Evolutionary conservation across 768 basidiomycete genomes (phyloP).

Genomic region (Coprinopsis marcescibilis): DNA sequence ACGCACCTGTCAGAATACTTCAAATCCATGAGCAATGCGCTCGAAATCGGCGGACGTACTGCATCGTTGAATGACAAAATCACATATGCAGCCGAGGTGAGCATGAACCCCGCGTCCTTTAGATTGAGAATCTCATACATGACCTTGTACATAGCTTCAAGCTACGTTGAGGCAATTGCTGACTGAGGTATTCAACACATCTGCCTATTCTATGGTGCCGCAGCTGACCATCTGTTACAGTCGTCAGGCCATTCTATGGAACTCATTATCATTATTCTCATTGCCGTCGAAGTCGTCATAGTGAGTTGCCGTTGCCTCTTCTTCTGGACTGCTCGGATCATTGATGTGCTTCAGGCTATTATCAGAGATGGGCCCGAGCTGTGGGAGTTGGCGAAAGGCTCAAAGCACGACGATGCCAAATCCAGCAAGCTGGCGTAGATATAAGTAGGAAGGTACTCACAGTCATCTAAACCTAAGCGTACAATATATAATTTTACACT

Average conservation of each 20-base stretch:
- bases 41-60: constrained; percentile 82
- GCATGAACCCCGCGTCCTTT: not conserved
- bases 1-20: constrained; percentile 55
- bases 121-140: not conserved
- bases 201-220: not conserved
- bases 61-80: constrained; percentile 87
- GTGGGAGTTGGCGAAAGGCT: constrained; percentile 48
- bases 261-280: constrained; percentile 89
- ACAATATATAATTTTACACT: not conserved
- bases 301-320: constrained; percentile 38
- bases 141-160: constrained; percentile 44
- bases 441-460: too few relatives aligned
- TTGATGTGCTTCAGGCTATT: constrained; percentile 42
- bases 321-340: not conserved
- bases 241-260: constrained; percentile 91
- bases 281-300: constrained; percentile 92
- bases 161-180: constrained; percentile 84
- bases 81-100: constrained; percentile 73
- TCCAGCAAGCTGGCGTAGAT: not conserved
- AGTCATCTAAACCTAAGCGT: not conserved
- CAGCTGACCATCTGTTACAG: constrained; percentile 30
- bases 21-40: constrained; percentile 74
- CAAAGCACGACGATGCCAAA: constrained; percentile 16
- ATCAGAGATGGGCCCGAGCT: constrained; percentile 77
- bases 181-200: constrained; percentile 56